Base-by-base conservation (phyloP, 352 stramenopile species). In the Pythium monospermum region DNA sequence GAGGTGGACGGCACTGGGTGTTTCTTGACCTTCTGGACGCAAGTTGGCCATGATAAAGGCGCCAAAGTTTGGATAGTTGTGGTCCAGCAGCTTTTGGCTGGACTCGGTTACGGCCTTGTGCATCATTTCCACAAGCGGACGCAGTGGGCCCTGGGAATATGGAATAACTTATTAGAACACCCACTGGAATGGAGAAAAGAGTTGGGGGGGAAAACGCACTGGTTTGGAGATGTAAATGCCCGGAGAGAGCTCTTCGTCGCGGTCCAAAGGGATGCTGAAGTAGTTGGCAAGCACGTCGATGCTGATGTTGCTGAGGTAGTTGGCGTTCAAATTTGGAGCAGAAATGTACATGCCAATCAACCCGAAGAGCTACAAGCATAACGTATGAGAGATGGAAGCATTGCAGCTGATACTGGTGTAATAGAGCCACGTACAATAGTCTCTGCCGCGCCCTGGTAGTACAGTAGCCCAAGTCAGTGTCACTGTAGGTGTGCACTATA, bases 301-400 rank as follows among this genome's bases (percentile, higher is more conserved):
- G 52, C 62, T 81, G 48, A 92, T 50, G 55, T 65, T 66, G 45
- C 66, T 49, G 45, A 90, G 47, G 68, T 83, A 88, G 51, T 68
- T 59, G 21, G 66, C 71, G 46, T 79, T 57, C n/a, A 91, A 58
- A 31, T 71, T 73, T n/a, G 77, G 76, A 33, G 71, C 71, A 2
- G 76, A 87, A 31, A 91, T 91, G 76, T 87, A 91, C 70, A 91
- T 87, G 49, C 81, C 81, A 36, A 91, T 70, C n/a, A 88, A 53
- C n/a, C 81, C 81, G 51, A 86, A 91, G 49, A 86, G 58, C 81
- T 91, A 52, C 23, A 59, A n/a, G n/a, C 25, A 19, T 40, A 7
- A 42, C 26, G 28, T 25, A 53, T 37, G 6, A 44, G 30, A 22
- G 8, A 18, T 38, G n/a, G 15, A 22, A 18, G 3, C 13, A 22